Conservation (phyloP, 495 filamentous ascomycete species). For the Tuber melanosporum region DNA sequence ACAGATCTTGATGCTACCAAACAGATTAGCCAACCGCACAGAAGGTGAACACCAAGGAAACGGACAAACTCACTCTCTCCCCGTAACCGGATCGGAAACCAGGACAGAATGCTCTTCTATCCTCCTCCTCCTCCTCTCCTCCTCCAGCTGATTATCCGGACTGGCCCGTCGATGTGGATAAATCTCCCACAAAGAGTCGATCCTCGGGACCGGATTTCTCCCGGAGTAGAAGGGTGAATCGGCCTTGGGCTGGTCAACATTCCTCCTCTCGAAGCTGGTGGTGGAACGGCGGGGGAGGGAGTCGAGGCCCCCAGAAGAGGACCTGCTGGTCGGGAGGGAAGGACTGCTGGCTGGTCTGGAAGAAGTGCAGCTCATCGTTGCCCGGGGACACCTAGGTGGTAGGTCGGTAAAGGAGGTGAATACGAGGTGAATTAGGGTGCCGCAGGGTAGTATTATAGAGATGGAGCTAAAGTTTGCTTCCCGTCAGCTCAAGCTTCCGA, state of each 20-base stretch:
- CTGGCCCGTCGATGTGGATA: slow-evolving; percentile 18
- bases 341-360: neutral
- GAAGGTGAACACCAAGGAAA: neutral
- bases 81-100: slow-evolving; percentile 35
- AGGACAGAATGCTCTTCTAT: slow-evolving; percentile 14
- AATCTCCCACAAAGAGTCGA: slow-evolving; percentile 37
- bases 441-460: neutral
- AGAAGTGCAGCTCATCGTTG: neutral
- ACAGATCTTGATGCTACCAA: slow-evolving; percentile 26
- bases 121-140: slow-evolving; percentile 14
- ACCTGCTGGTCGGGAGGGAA: neutral
- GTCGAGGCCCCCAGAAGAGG: neutral
- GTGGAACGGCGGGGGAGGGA: neutral
- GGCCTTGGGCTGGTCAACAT: slow-evolving; percentile 1
- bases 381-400: neutral
- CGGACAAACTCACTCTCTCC: slow-evolving; percentile 18
- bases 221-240: slow-evolving; percentile 33
- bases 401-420: neutral
- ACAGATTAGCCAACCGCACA: neutral
- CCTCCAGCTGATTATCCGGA: slow-evolving; percentile 7
- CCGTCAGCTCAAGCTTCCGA: neutral
- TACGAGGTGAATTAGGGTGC: neutral
- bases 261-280: slow-evolving; percentile 5
- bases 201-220: slow-evolving; percentile 31
- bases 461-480: neutral